These are phyloP conservation scores for Geranomyces michiganensis DNA, from an alignment of 192 early-diverging fungal species.

Conservation along the genomic window DNA sequence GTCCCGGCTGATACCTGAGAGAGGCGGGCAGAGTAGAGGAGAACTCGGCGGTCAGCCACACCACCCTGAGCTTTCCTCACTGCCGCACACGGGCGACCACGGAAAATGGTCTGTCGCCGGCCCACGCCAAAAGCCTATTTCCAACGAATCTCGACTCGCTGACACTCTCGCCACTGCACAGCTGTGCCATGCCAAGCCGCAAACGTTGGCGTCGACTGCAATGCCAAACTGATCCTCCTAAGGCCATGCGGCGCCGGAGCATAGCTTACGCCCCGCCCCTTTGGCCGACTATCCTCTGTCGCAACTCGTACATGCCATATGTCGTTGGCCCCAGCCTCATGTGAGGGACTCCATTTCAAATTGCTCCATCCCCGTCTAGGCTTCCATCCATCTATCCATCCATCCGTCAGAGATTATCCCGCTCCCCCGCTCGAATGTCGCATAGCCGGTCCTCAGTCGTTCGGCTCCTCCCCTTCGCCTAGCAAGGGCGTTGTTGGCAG, in stretches of 20 bases:
- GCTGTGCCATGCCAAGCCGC: too few relatives aligned
- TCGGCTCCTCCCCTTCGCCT: not conserved
- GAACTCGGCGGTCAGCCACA: not conserved
- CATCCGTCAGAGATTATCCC: constrained; percentile 17
- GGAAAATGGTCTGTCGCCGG: not conserved
- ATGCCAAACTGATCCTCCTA: too few relatives aligned
- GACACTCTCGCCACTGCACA: too few relatives aligned
- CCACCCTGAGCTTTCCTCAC: not conserved
- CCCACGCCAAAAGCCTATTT: not conserved
- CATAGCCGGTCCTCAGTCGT: too few relatives aligned
- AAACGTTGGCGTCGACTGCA: too few relatives aligned
- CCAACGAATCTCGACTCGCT: too few relatives aligned
- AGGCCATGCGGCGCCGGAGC: not conserved
- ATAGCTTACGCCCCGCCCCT: not conserved
- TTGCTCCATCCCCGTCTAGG: too few relatives aligned
- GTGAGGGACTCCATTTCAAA: too few relatives aligned
- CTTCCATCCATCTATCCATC: constrained; percentile 29
- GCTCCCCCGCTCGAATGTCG: too few relatives aligned
- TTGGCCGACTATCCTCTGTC: not conserved
- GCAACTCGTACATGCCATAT: not conserved
- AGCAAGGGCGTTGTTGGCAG: not conserved
- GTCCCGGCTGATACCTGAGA: constrained; percentile 96
- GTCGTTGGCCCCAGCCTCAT: too few relatives aligned
- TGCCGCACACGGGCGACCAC: not conserved
- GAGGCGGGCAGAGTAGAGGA: not conserved